phyloP scores from a whole-genome alignment of 495 filamentous ascomycete species.

The Hypoxylon rickii region DNA sequence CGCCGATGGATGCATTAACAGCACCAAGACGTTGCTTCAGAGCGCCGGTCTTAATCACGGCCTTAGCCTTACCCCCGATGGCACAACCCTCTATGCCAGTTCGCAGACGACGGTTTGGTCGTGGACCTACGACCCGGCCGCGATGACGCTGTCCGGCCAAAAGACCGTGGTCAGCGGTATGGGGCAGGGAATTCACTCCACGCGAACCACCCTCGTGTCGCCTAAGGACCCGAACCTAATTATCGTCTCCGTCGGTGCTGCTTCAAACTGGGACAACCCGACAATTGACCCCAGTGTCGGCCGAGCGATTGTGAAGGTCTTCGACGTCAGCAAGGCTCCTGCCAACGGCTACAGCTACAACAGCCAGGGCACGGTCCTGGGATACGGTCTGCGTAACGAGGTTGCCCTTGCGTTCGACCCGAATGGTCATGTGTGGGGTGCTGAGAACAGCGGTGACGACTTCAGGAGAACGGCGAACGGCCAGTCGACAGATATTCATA shows the following conservation, averaged over 20 bases:
- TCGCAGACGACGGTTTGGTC: slow-evolving; percentile 58
- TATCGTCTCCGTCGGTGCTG: slow-evolving; percentile 62
- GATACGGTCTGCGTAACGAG: slow-evolving; percentile 70
- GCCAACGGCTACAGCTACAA: slow-evolving; percentile 54
- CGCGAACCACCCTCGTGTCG: slow-evolving; percentile 60
- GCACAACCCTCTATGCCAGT: slow-evolving; percentile 66
- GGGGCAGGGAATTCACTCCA: slow-evolving; percentile 59
- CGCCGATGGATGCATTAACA: slow-evolving; percentile 56
- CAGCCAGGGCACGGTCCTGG: slow-evolving; percentile 58
- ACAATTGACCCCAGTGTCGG: slow-evolving; percentile 55
- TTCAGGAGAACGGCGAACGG: slow-evolving; percentile 54
- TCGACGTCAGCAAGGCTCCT: slow-evolving; percentile 55
- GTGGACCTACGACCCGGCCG: slow-evolving; percentile 61
- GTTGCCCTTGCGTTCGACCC: slow-evolving; percentile 67
- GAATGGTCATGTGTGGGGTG: slow-evolving; percentile 60
- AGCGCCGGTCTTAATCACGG: slow-evolving; percentile 63
- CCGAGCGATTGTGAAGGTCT: slow-evolving; percentile 64
- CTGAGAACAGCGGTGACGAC: slow-evolving; percentile 70
- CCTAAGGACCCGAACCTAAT: slow-evolving; percentile 54
- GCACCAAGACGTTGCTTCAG: slow-evolving; percentile 44
- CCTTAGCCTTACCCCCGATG: slow-evolving; percentile 63
- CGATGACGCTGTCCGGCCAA: slow-evolving; percentile 48
- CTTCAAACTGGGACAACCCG: slow-evolving; percentile 59
- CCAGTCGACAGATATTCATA: slow-evolving; percentile 60
- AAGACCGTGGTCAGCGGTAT: slow-evolving; percentile 60